Base-by-base conservation (phyloP, 371 early-diverging fungal genomes). In the Entomophthora muscae region DNA sequence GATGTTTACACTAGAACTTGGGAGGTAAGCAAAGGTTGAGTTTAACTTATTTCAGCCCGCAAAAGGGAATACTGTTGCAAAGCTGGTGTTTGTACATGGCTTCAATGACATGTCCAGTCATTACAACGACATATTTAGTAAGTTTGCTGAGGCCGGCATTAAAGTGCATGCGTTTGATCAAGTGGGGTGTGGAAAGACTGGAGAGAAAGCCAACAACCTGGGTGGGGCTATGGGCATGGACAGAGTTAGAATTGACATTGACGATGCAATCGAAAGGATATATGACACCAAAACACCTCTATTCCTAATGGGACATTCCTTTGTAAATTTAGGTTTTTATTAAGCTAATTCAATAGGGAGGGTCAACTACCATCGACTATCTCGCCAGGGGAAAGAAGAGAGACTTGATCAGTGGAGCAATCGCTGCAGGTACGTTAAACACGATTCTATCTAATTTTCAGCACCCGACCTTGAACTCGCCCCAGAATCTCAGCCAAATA, bases 131-230 rank as follows among this genome's bases (percentile, higher is more conserved):
- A n/a, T n/a, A n/a, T n/a, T n/a, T n/a, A n/a, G n/a, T n/a, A n/a
- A n/a, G n/a, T n/a, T n/a, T n/a, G n/a, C n/a, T n/a, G n/a, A n/a
- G n/a, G n/a, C n/a, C n/a, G n/a, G n/a, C n/a, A n/a, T n/a, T n/a
- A n/a, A 78, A 68, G 74, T 75, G 57, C 72, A 75, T 65, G 75
- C 73, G 10, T 83, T 65, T 66, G 85, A 85, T 67, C 82, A 83
- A 67, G 76, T 84, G 32, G 84, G 85, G 23, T 81, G 75, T 68
- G 85, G 85, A 27, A 66, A 78, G 52, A 81, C 82, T 3, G 82
- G 73, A 57, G 57, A 73, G 68, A 57, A 63, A 71, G 13, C n/a
- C n/a, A n/a, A n/a, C n/a, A n/a, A n/a, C n/a, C n/a, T n/a, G n/a
- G n/a, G n/a, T n/a, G n/a, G n/a, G n/a, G n/a, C n/a, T n/a, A n/a